Percentiles rank a stretch among this genome's conserved stretches.
Conservation (phyloP, 495 filamentous ascomycete species). For the Penicillium cataractarum region DNA sequence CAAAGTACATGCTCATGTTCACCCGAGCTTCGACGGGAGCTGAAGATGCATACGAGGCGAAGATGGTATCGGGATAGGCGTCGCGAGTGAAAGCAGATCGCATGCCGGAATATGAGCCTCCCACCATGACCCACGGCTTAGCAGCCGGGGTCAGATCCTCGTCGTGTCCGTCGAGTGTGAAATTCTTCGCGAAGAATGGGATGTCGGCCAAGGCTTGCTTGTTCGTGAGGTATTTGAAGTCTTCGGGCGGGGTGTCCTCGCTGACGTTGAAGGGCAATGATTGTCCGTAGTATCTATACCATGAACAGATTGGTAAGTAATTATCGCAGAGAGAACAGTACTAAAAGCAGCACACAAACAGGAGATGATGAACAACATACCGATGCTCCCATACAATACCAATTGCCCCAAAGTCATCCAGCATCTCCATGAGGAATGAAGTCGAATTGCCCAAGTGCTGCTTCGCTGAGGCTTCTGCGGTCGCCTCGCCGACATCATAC, state of each 20-base stretch:
- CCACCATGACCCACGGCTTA: slow-evolving; percentile 63
- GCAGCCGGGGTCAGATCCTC: slow-evolving; percentile 45
- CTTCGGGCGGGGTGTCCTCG: slow-evolving; percentile 47
- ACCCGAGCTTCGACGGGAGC: slow-evolving; percentile 57
- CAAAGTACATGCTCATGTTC: slow-evolving; percentile 61
- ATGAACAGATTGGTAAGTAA: neutral
- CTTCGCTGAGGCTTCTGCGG: slow-evolving; percentile 33
- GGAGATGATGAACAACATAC: slow-evolving; percentile 27
- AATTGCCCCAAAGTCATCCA: slow-evolving; percentile 53
- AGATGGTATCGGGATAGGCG: slow-evolving; percentile 61
- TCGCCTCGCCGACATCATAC: slow-evolving; percentile 54
- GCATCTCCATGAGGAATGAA: slow-evolving; percentile 47
- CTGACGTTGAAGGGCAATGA: slow-evolving; percentile 53
- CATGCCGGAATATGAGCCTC: slow-evolving; percentile 62
- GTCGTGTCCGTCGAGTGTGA: slow-evolving; percentile 39
- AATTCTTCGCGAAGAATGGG: slow-evolving; percentile 54
- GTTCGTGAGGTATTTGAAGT: slow-evolving; percentile 53
- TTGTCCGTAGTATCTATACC: slow-evolving; percentile 54
- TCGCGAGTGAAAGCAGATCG: slow-evolving; percentile 58
- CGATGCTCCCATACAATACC: slow-evolving; percentile 64
- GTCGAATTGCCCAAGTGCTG: slow-evolving; percentile 38
- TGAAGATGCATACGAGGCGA: slow-evolving; percentile 56
- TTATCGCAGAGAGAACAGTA: neutral
- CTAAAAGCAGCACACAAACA: neutral
- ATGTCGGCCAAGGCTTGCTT: slow-evolving; percentile 58